phyloP scores from a whole-genome alignment of 2,329 filamentous ascomycete species.

The Bipolaris sorokiniana region DNA sequence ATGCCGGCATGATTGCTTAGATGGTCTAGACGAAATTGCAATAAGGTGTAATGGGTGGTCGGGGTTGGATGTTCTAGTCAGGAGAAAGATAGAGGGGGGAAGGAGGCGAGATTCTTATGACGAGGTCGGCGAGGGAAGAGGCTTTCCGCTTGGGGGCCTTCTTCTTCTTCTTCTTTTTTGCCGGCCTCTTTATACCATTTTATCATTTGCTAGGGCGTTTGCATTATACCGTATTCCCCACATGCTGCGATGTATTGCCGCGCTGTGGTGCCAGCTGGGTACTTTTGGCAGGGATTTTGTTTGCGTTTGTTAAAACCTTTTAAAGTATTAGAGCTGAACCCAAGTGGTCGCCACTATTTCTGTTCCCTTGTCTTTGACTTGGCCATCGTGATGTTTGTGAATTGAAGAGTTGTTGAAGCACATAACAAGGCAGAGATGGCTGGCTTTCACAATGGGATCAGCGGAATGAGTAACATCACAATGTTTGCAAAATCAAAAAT shows the following conservation, averaged over 20 bases:
- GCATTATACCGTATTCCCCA: constrained; percentile 48
- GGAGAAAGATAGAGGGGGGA: neutral
- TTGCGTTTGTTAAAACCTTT: constrained; percentile 29
- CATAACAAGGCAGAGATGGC: too few relatives aligned
- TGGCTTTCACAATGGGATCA: neutral
- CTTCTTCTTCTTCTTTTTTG: neutral
- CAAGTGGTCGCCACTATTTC: constrained; percentile 28
- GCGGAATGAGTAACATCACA: constrained; percentile 17
- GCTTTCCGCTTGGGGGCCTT: too few relatives aligned
- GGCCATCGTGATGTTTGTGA: neutral
- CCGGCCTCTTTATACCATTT: constrained; percentile 36
- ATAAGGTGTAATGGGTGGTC: constrained; percentile 7
- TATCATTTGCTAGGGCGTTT: constrained; percentile 28
- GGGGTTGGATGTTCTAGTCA: neutral
- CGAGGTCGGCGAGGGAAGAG: constrained; percentile 16
- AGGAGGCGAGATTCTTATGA: constrained; percentile 21
- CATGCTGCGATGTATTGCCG: constrained; percentile 20
- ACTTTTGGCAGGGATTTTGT: neutral
- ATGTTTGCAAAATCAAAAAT: constrained; percentile 25
- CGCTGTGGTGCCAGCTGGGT: constrained; percentile 8
- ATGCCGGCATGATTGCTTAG: constrained; percentile 42
- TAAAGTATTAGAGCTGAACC: constrained; percentile 35
- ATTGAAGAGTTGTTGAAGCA: too few relatives aligned
- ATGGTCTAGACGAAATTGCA: constrained; percentile 8
- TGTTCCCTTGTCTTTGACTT: neutral